Evolutionary conservation across 495 filamentous ascomycete genomes (phyloP), one percentile per base, ranked within the genome.

Genomic region (Aspergillus sclerotioniger): DNA sequence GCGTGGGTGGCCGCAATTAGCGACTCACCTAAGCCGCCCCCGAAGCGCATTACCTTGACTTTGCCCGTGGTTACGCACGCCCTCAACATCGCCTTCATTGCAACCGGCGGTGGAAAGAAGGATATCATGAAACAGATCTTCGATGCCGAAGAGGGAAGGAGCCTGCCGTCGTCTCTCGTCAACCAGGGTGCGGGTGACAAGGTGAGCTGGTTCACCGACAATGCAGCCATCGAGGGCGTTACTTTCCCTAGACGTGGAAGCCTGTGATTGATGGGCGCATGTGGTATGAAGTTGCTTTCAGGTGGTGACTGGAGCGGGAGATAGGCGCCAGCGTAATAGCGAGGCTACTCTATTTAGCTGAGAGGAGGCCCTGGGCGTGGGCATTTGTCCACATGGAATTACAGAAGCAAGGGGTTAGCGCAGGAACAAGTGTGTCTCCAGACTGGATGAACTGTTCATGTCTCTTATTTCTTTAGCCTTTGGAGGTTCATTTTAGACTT

Each of bases 171-270:
- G 62, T 85, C 90, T 1, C 76, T 98, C 51, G 88, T 98, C 53
- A 98, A 98, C 70, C 81, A 85, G 62, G 84, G 82, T 25, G 89
- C 82, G 10, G 89, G 87, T 39, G 90, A 95, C 39, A 87, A 90
- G 69, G 91, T 92, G 60, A 92, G 85, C 71, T 98, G 94, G 94
- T 98, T 98, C 71, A 90, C 90, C 8, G 95, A 98, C 67, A 75
- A 82, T 54, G 79, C 86, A 0, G 94, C 94, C 6, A 84, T 91
- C 7, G 87, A 95, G 61, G 90, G 90, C 3, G 89, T 98, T 15
- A 76, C 81, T 41, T 97, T 91, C 69, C 89, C 92, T 28, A 82
- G 85, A 62, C 75, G 83, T 46, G 80, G 83, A n/a, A 85, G 76
- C 63, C 70, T 85, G 54, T 83, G 61, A 65, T 54, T 54, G 52